Evolutionary conservation across 139 green algal genomes (phyloP), one percentile per base, ranked within the genome.

Genomic region (Chlorella sp.): DNA sequence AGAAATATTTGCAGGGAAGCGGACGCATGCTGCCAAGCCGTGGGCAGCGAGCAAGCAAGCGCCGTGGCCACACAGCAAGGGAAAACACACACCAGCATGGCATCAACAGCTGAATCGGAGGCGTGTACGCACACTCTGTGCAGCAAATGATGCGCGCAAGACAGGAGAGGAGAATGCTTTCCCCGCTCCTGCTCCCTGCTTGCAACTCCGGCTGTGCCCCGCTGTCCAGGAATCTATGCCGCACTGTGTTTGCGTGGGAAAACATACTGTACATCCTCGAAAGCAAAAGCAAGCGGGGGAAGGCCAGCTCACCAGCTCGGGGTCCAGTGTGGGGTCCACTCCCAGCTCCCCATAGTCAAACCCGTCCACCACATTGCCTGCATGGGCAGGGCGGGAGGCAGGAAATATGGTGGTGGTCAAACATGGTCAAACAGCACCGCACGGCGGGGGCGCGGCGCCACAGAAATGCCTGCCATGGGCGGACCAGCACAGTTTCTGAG

Each of bases 301-400:
- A 71, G 64, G 21, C 9, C 40, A 81, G 0, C 86, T 88, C 53
- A 96, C 97, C 71, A 99, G 96, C 91, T 99, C 98, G 5, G 98
- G 98, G 91, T 99, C 98, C 87, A 99, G 91, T 91, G 96, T 99
- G 36, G 98, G 97, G 93, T 99, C 98, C 39, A 99, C 97, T 0
- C 94, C 97, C 69, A 93, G 84, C 78, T 91, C 88, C 0, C 93
- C 95, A 93, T 99, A 99, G 87, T 99, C 97, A 92, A 96, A 99
- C 85, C 94, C 95, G 57, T 94, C 95, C 7, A 91, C 94, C 37
- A 92, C 39, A 78, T 92, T 91, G 48, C 61, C 85, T 87, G 71
- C 61, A 69, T 39, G 48, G 42, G 22, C 22, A 37, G 0, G 78
- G 78, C 78, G 26, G n/a, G 39, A 36, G 37, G 30, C 9, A 32